These are phyloP conservation scores for Xylaria intraflava DNA, from an alignment of 495 filamentous ascomycete species.

Conservation along the genomic window DNA sequence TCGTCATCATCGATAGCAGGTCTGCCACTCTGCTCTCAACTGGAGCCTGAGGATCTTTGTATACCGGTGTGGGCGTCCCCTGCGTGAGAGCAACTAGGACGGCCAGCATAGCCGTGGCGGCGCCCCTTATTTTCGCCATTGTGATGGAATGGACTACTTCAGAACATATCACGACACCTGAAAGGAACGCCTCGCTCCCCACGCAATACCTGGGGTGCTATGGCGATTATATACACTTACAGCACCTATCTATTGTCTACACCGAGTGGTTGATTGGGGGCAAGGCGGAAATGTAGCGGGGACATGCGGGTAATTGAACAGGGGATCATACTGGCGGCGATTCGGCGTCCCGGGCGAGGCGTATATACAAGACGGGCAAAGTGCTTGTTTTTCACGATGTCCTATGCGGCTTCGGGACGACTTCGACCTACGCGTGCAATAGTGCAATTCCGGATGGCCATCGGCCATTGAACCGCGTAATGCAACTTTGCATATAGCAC, in stretches of 20 bases:
- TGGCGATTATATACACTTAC: slow-evolving; percentile 2
- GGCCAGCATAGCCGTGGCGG: neutral
- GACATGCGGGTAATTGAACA: neutral
- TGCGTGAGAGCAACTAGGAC: slow-evolving; percentile 3
- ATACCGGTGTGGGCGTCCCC: slow-evolving; percentile 27
- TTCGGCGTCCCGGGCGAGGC: too few relatives aligned
- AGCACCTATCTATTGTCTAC: too few relatives aligned
- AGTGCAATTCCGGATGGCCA: too few relatives aligned
- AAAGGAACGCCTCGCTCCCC: neutral
- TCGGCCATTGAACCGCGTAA: too few relatives aligned
- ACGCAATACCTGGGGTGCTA: neutral
- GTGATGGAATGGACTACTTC: neutral
- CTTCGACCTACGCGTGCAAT: too few relatives aligned
- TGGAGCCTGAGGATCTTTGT: slow-evolving; percentile 55
- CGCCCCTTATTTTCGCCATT: slow-evolving; percentile 5
- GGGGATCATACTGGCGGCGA: too few relatives aligned
- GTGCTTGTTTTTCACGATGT: too few relatives aligned
- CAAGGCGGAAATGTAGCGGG: too few relatives aligned
- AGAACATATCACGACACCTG: neutral
- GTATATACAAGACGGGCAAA: too few relatives aligned
- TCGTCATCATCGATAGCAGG: slow-evolving; percentile 60
- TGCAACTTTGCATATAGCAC: too few relatives aligned
- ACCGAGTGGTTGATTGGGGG: too few relatives aligned
- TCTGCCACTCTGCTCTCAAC: slow-evolving; percentile 58
- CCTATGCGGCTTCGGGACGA: too few relatives aligned